These are phyloP conservation scores for Cucumis cinereus DNA, from an alignment of 306 rosid genomes.

Conservation along the genomic window DNA sequence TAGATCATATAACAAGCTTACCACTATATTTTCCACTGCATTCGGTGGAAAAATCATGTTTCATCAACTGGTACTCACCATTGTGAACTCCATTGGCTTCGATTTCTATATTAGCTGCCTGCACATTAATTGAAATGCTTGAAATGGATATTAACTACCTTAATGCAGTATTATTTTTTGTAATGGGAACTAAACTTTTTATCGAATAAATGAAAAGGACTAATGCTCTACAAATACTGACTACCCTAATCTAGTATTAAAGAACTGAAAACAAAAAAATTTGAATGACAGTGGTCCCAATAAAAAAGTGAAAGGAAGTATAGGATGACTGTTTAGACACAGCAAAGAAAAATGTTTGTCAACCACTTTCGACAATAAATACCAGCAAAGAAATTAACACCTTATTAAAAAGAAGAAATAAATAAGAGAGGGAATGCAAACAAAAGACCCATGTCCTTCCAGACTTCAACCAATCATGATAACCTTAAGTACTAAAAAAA, in stretches of 20 bases:
- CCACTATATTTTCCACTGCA: constrained; percentile 85
- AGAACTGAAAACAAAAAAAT: background rate
- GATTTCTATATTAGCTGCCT: constrained; percentile 86
- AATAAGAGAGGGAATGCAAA: background rate
- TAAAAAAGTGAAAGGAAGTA: background rate
- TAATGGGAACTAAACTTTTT: background rate
- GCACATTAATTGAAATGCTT: constrained; percentile 17
- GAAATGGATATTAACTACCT: background rate
- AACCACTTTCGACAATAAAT: background rate
- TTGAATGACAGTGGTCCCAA: background rate
- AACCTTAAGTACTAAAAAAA: background rate
- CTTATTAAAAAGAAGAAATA: background rate
- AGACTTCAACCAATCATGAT: background rate
- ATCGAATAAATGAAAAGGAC: no score
- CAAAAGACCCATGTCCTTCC: background rate
- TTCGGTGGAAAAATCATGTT: constrained; percentile 64
- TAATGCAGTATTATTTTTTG: background rate
- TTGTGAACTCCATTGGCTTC: constrained; percentile 64
- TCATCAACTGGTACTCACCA: constrained; percentile 68
- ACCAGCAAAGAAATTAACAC: background rate
- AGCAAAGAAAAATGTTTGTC: background rate
- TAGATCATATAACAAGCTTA: constrained; percentile 22
- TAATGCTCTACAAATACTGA: background rate
- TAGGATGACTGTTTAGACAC: background rate
- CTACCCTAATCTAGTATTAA: background rate